Conservation (phyloP, 2,329 filamentous ascomycete genomes). For the Fusarium multiceps region DNA sequence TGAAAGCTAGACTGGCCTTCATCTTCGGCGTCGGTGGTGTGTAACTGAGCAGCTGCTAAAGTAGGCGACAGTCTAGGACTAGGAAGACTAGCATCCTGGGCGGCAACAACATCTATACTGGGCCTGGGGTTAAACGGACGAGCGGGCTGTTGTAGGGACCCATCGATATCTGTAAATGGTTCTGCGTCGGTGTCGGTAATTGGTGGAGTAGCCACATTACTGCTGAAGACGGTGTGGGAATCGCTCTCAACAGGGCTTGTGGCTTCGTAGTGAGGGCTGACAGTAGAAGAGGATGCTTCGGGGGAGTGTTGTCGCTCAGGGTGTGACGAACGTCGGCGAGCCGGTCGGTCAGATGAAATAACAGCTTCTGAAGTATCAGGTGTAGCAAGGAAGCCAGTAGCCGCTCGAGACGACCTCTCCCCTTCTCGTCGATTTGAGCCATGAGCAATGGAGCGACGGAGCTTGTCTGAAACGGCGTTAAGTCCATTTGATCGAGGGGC, state of each 20-base stretch:
- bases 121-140: conserved; percentile 62
- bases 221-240: conserved; percentile 69
- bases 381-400: conserved; percentile 60
- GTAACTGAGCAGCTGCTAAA: conserved; percentile 74
- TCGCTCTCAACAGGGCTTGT: conserved; percentile 66
- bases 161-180: conserved; percentile 64
- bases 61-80: conserved; percentile 96
- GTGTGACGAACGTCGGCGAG: conserved; percentile 56
- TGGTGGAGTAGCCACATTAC: conserved; percentile 77
- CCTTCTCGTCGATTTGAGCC: conserved; percentile 43
- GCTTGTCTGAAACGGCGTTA: conserved; percentile 50
- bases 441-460: conserved; percentile 50
- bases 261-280: conserved; percentile 57
- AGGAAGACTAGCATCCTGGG: conserved; percentile 90
- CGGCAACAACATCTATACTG: conserved; percentile 74
- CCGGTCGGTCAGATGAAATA: conserved; percentile 48
- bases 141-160: conserved; percentile 60
- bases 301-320: conserved; percentile 58
- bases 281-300: conserved; percentile 55
- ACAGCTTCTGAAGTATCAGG: conserved; percentile 67
- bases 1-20: conserved; percentile 49
- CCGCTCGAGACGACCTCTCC: conserved; percentile 42
- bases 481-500: conserved; percentile 46
- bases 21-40: conserved; percentile 58
- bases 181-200: conserved; percentile 79